Conservation (phyloP, 1,284 basidiomycete genomes). For the Boletus semigastroideus region DNA sequence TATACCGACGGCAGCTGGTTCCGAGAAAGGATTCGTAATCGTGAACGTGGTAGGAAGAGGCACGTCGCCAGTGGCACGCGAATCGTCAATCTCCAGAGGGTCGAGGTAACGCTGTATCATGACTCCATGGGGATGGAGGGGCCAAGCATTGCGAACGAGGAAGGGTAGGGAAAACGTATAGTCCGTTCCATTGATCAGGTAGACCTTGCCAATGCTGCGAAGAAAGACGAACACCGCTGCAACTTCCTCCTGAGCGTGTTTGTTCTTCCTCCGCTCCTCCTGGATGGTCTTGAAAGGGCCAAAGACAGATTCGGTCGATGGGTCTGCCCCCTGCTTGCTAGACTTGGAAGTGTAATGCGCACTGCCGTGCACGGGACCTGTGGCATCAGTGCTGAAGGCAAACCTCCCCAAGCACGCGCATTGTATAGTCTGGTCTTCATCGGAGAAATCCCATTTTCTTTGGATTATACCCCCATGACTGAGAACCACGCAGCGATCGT, state of each 20-base stretch:
- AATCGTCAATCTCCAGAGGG: conserved; percentile 63
- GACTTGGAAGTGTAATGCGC: conserved; percentile 39
- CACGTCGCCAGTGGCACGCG: conserved; percentile 57
- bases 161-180: conserved; percentile 84
- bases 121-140: conserved; percentile 71
- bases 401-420: conserved; percentile 78
- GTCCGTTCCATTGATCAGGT: conserved; percentile 70
- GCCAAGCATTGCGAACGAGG: conserved; percentile 75
- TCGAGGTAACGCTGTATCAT: conserved; percentile 78
- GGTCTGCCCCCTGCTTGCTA: conserved; percentile 30
- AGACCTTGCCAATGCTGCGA: conserved; percentile 72
- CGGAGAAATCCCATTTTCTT: conserved; percentile 73
- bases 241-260: conserved; percentile 38
- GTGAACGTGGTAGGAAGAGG: conserved; percentile 77
- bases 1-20: conserved; percentile 68
- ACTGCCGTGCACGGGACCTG: conserved; percentile 36
- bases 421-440: conserved; percentile 70
- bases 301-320: conserved; percentile 47
- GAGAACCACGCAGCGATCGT: conserved; percentile 63
- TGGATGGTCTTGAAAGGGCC: conserved; percentile 51
- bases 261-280: conserved; percentile 33
- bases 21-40: conserved; percentile 73
- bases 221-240: conserved; percentile 77
- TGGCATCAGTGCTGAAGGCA: conserved; percentile 43
- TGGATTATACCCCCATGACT: conserved; percentile 68